Percentiles rank a stretch among this genome's conserved stretches.
These are phyloP conservation scores for Fraxinus xanthoxyloides DNA, from an alignment of 305 asterid genomes.

Conservation along the genomic window DNA sequence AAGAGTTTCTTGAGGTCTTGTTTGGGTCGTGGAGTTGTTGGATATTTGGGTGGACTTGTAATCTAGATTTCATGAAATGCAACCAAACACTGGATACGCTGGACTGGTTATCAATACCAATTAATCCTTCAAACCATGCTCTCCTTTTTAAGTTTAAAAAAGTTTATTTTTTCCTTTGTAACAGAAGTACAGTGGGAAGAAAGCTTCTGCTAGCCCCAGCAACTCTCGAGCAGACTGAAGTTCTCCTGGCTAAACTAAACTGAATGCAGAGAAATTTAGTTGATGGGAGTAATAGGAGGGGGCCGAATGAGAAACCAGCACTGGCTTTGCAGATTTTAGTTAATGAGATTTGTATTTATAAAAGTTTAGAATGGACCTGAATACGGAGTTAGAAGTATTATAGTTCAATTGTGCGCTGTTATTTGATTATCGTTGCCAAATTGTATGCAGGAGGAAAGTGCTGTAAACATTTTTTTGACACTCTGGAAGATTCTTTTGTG, in stretches of 20 bases:
- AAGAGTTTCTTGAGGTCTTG: neutral
- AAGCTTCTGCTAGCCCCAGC: constrained; percentile 51
- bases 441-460: constrained; percentile 30
- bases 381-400: constrained; percentile 15
- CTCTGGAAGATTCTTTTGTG: neutral
- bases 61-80: neutral
- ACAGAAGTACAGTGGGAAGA: constrained; percentile 82
- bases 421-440: constrained; percentile 28
- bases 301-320: constrained; percentile 9
- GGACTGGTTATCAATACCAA: neutral
- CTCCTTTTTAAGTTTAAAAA: neutral
- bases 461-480: neutral
- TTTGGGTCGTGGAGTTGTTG: neutral
- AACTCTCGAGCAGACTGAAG: constrained; percentile 65
- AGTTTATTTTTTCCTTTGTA: constrained; percentile 15
- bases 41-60: neutral
- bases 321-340: constrained; percentile 26
- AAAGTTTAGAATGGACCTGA: constrained; percentile 14
- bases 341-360: constrained; percentile 39
- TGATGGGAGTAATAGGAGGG: constrained; percentile 11
- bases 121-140: neutral
- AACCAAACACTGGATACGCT: neutral
- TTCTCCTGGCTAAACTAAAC: constrained; percentile 13
- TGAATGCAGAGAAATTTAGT: constrained; percentile 10
- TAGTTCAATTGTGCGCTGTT: constrained; percentile 34